Conservation (phyloP, 1,284 basidiomycete species). For the Phlebopus sp. region DNA sequence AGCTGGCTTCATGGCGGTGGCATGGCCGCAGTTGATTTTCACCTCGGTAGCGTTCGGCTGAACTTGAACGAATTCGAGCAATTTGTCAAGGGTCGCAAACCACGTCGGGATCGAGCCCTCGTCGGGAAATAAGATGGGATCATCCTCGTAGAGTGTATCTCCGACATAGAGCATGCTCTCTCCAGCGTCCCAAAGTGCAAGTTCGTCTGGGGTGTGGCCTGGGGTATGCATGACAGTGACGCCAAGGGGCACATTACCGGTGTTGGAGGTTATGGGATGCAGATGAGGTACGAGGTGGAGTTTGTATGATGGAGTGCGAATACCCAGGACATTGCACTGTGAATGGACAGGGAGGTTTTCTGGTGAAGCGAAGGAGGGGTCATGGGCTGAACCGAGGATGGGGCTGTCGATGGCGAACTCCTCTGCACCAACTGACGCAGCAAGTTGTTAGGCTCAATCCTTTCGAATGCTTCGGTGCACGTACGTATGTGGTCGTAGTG, state of each 20-base stretch:
- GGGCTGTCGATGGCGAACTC: slow-evolving; percentile 46
- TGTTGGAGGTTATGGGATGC: slow-evolving; percentile 25
- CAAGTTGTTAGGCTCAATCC: neutral
- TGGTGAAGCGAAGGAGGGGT: slow-evolving; percentile 42
- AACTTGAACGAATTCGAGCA: slow-evolving; percentile 39
- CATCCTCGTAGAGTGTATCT: slow-evolving; percentile 53
- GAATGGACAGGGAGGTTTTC: slow-evolving; percentile 41
- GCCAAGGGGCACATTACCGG: slow-evolving; percentile 24
- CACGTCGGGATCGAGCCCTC: slow-evolving; percentile 50
- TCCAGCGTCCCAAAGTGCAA: slow-evolving; percentile 47
- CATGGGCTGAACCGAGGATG: slow-evolving; percentile 45
- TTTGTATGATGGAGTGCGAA: slow-evolving; percentile 42
- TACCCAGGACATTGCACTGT: slow-evolving; percentile 41
- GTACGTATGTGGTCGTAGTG: slow-evolving; percentile 58
- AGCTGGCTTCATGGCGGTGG: slow-evolving; percentile 42
- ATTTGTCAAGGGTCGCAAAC: slow-evolving; percentile 42
- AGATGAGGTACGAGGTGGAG: slow-evolving; percentile 44
- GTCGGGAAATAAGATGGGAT: slow-evolving; percentile 50
- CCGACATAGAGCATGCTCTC: slow-evolving; percentile 55
- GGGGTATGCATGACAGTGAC: slow-evolving; percentile 50
- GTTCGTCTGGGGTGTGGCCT: slow-evolving; percentile 55
- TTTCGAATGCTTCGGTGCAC: slow-evolving; percentile 13
- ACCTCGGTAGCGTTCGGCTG: slow-evolving; percentile 29
- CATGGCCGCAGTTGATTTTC: slow-evolving; percentile 48
- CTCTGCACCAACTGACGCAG: slow-evolving; percentile 43